Base-by-base conservation (phyloP, 73 alveolate species). In the Tetrahymena thermophila region DNA sequence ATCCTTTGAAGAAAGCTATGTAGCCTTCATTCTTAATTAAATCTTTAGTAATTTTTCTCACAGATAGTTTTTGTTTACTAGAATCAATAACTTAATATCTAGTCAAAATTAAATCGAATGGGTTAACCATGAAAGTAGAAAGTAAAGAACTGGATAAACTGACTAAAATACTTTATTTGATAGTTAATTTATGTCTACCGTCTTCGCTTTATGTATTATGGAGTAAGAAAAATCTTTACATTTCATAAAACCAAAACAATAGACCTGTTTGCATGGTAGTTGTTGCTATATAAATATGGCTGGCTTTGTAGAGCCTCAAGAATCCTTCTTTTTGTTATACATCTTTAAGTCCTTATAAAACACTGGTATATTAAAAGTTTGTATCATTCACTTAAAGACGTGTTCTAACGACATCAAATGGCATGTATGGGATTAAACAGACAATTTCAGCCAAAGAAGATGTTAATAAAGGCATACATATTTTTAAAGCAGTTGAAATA, bases 381-480 rank as follows among this genome's bases (percentile, higher is more conserved):
- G 93, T 94, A 85, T 56, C 94, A 95, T 95, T 95, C 94, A 95
- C 94, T 25, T 95, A 35, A 94, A 95, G 85, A 85, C 95, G 93
- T n/a, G 97, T 95, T 89, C 97, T 95, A 6, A 95, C 84, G 1
- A 94, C 94, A 35, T 95, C 97, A 43, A 95, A 85, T 28, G 97
- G 97, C 35, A 95, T 89, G 35, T 95, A 95, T 14, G 97, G 95
- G 83, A 42, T 42, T 38, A 35, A 55, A 21, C 95, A 95, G 1
- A 57, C 34, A 13, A 93, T 55, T 95, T 95, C 97, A 44, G 97
- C 97, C 25, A 95, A 28, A 3, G 97, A 94, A 25, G 94, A 43
- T 0, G 97, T 95, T n/a, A 95, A 21, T 6, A 95, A 94, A 19
- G 97, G 97, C 93, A 95, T 95, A 35, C 40, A 56, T 21, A 95